Conservation (phyloP, 2,329 filamentous ascomycete genomes). For the Lasiodiplodia citricola region DNA sequence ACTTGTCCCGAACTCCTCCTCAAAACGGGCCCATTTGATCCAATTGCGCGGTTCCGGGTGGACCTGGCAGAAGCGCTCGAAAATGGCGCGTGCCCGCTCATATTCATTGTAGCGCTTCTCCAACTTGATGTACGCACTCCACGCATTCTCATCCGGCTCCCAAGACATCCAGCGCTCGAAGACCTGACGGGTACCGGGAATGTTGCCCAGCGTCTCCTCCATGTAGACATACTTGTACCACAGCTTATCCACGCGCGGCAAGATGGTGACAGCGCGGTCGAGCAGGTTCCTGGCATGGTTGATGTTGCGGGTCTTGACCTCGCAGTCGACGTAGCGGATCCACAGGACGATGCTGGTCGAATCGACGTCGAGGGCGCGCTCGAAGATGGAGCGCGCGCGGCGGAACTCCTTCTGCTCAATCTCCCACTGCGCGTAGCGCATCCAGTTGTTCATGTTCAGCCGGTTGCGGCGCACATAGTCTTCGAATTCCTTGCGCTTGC, state of each 20-base stretch:
- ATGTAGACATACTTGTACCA: conserved; percentile 99
- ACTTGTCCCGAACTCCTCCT: conserved; percentile 92
- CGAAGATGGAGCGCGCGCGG: conserved; percentile 89
- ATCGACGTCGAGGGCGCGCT: conserved; percentile 91
- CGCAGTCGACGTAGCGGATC: conserved; percentile 92
- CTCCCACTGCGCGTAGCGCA: conserved; percentile 96
- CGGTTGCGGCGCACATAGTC: conserved; percentile 96
- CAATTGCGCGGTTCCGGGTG: conserved; percentile 95
- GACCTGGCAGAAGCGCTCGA: conserved; percentile 86
- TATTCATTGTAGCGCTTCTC: conserved; percentile 95
- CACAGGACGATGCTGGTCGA: conserved; percentile 84
- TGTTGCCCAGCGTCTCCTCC: conserved; percentile 96
- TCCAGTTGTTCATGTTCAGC: conserved; percentile 98
- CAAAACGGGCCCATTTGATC: conserved; percentile 98
- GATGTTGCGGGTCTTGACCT: conserved; percentile 95
- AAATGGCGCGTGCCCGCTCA: conserved; percentile 87
- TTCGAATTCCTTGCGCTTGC: conserved; percentile 96
- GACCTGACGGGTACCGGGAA: conserved; percentile 87
- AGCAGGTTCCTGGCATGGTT: conserved; percentile 95
- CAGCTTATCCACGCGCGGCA: conserved; percentile 90
- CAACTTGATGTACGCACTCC: conserved; percentile 94
- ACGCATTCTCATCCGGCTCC: conserved; percentile 95
- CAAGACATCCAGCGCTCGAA: conserved; percentile 99
- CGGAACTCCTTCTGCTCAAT: conserved; percentile 97
- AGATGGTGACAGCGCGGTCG: conserved; percentile 89